phyloP scores from a whole-genome alignment of 2,329 filamentous ascomycete species.

The Pseudonectria buxi region DNA sequence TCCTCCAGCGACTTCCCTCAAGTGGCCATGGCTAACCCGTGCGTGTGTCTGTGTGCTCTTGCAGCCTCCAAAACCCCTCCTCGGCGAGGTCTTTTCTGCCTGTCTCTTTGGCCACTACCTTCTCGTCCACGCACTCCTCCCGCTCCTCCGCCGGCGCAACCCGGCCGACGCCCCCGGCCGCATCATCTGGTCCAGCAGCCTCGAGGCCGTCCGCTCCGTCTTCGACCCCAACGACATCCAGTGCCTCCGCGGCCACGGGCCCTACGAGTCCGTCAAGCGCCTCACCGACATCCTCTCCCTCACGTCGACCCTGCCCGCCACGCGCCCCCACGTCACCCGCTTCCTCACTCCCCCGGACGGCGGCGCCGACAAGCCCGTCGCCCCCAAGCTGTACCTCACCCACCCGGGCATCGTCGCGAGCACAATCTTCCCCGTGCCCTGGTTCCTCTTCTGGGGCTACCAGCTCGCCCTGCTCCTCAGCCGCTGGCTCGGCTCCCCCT shows the following conservation, averaged over 20 bases:
- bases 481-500: constrained; percentile 76
- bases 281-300: constrained; percentile 79
- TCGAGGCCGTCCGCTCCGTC: constrained; percentile 54
- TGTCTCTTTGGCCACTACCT: constrained; percentile 96
- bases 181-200: constrained; percentile 80
- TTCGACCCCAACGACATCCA: constrained; percentile 71
- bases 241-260: constrained; percentile 50
- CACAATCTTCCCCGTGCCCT: constrained; percentile 67
- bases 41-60: no score
- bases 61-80: constrained; percentile 47
- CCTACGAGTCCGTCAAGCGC: constrained; percentile 85
- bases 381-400: constrained; percentile 64
- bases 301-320: constrained; percentile 61
- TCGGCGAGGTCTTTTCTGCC: constrained; percentile 81
- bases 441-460: constrained; percentile 65
- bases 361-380: constrained; percentile 16
- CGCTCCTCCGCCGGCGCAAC: constrained; percentile 54
- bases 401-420: constrained; percentile 87
- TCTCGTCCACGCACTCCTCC: constrained; percentile 71
- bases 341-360: constrained; percentile 43
- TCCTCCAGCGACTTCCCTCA: no score
- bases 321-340: constrained; percentile 45
- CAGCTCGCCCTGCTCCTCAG: constrained; percentile 60
- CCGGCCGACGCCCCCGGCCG: constrained; percentile 46
- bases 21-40: background rate